Evolutionary conservation across 495 filamentous ascomycete species (phyloP).

Genomic region (Aspergillus sclerotioniger): DNA sequence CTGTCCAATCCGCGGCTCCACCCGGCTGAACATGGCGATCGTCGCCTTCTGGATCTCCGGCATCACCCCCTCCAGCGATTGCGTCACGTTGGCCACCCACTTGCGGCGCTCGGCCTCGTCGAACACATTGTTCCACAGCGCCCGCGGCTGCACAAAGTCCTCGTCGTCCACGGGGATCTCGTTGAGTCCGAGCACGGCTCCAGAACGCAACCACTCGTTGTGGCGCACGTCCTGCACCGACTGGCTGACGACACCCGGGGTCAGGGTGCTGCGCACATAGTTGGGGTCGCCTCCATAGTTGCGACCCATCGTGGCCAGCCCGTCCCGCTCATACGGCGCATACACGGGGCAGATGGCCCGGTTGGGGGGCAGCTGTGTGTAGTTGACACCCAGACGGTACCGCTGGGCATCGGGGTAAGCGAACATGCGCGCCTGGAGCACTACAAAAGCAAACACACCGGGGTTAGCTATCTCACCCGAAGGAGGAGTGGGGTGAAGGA

Average conservation of each 20-base stretch:
- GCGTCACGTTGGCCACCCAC: constrained; percentile 25
- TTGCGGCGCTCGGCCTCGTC: constrained; percentile 26
- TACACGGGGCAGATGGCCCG: constrained; percentile 42
- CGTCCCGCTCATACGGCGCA: constrained; percentile 72
- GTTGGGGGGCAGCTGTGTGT: constrained; percentile 56
- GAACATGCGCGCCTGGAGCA: constrained; percentile 69
- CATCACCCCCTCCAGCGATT: constrained; percentile 23
- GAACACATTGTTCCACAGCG: constrained; percentile 32
- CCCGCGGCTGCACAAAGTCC: constrained; percentile 31
- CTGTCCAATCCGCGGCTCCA: constrained; percentile 33
- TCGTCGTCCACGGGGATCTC: constrained; percentile 30
- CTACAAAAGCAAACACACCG: constrained; percentile 10
- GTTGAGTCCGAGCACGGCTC: constrained; percentile 24
- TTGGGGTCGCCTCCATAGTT: constrained; percentile 67
- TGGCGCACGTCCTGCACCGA: constrained; percentile 23
- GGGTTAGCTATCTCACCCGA: not conserved
- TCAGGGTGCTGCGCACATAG: constrained; percentile 52
- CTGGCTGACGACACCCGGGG: constrained; percentile 17
- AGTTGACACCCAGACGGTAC: constrained; percentile 67
- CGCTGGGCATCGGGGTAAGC: constrained; percentile 66
- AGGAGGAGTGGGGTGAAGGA: too few species aligned
- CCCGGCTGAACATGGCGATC: constrained; percentile 29
- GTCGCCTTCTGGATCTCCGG: constrained; percentile 21
- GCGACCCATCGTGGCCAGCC: constrained; percentile 54
- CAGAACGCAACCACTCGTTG: constrained; percentile 21